Percentiles rank a stretch among this genome's conserved stretches.
Evolutionary conservation across 2,329 filamentous ascomycete genomes (phyloP).

Genomic region (Chrysosporium queenslandicum): DNA sequence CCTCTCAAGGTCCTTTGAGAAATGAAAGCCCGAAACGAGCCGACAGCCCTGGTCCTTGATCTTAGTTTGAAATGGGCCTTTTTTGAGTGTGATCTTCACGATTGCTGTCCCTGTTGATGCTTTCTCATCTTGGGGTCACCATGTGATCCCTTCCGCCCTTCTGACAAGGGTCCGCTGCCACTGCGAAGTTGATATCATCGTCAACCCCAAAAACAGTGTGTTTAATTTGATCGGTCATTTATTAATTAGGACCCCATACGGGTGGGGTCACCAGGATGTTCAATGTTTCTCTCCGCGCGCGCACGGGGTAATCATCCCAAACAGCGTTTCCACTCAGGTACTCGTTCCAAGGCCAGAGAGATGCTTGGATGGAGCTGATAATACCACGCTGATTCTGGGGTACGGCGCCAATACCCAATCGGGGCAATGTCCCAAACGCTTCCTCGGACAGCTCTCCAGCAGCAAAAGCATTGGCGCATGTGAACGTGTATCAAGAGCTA

Average conservation of each 20-base stretch:
- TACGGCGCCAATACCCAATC: constrained; percentile 3
- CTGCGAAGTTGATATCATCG: neutral
- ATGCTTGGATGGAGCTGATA: neutral
- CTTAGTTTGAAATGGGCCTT: neutral
- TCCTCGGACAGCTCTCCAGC: no score
- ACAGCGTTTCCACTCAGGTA: neutral
- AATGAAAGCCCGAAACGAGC: neutral
- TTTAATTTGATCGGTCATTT: constrained; percentile 5
- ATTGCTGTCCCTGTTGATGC: neutral
- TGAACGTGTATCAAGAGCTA: neutral
- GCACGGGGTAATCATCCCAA: constrained; percentile 1
- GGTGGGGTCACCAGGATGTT: constrained; percentile 4
- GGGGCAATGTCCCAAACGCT: neutral
- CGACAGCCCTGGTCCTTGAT: constrained; percentile 2
- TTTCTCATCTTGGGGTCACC: neutral
- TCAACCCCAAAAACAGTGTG: neutral
- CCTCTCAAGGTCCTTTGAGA: neutral
- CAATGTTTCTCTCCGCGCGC: constrained; percentile 4
- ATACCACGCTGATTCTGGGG: constrained; percentile 4
- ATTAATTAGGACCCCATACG: neutral
- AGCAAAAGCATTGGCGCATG: constrained; percentile 1
- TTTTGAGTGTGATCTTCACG: neutral
- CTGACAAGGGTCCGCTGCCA: neutral
- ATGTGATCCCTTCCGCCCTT: neutral
- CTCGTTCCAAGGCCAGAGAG: neutral